These are phyloP conservation scores for Penicillium sp. DNA, from an alignment of 2,329 filamentous ascomycete species.

Conservation along the genomic window DNA sequence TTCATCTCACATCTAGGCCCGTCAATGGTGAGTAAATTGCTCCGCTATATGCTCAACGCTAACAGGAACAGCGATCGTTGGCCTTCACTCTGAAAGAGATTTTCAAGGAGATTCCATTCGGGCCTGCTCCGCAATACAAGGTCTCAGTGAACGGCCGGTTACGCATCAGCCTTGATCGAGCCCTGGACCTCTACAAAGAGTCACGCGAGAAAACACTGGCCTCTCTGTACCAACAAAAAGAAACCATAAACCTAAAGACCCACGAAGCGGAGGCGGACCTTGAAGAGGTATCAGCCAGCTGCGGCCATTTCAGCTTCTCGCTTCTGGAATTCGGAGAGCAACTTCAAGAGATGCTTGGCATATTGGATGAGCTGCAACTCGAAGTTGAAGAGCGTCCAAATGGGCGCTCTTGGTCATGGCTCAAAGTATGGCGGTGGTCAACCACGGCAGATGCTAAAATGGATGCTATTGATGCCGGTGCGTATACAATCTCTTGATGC, in stretches of 20 bases:
- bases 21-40: constrained; percentile 63
- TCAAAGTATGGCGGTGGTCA: constrained; percentile 69
- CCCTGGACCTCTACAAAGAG: constrained; percentile 74
- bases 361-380: constrained; percentile 79
- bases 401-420: constrained; percentile 77
- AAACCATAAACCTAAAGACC: constrained; percentile 64
- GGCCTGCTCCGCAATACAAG: constrained; percentile 63
- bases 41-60: not conserved
- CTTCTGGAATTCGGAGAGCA: constrained; percentile 89
- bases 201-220: constrained; percentile 75
- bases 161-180: constrained; percentile 75
- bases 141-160: constrained; percentile 80
- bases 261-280: constrained; percentile 85
- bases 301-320: constrained; percentile 93
- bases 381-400: constrained; percentile 63
- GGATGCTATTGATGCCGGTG: constrained; percentile 32
- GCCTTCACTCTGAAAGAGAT: constrained; percentile 88
- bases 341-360: constrained; percentile 77
- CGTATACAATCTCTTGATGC: not conserved
- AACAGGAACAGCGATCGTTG: constrained; percentile 68
- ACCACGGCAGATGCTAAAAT: constrained; percentile 11
- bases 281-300: constrained; percentile 96
- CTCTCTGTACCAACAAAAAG: constrained; percentile 77
- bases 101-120: constrained; percentile 83
- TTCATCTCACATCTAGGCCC: constrained; percentile 89